Evolutionary conservation across 2,329 filamentous ascomycete species (phyloP).

Genomic region (Curvularia lunata): DNA sequence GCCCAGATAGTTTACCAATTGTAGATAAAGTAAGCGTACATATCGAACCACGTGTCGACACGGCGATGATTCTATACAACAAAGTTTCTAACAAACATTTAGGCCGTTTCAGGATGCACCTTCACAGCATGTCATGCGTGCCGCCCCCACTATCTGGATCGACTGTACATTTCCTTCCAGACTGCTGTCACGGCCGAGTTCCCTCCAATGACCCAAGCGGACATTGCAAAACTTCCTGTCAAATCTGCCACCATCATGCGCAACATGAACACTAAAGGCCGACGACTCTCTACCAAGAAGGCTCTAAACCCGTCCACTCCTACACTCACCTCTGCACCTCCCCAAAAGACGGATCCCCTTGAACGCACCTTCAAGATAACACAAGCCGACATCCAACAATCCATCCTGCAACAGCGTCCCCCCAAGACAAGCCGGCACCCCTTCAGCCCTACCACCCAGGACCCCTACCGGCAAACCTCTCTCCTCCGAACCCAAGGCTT

Average conservation of each 20-base stretch:
- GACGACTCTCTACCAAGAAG: conserved; percentile 13
- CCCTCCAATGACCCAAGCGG: conserved; percentile 40
- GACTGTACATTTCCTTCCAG: conserved; percentile 54
- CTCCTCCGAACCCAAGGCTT: conserved; percentile 35
- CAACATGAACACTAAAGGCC: conserved; percentile 36
- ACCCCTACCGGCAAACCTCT: conserved; percentile 21
- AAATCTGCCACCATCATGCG: conserved; percentile 46
- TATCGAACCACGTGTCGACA: neutral
- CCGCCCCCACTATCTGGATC: conserved; percentile 57
- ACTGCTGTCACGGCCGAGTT: conserved; percentile 50
- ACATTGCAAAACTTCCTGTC: conserved; percentile 43
- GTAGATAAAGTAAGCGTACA: conserved; percentile 23
- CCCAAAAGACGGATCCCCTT: conserved; percentile 30
- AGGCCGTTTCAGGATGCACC: conserved; percentile 42
- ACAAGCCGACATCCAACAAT: conserved; percentile 37
- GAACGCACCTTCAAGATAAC: conserved; percentile 41
- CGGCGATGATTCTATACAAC: neutral
- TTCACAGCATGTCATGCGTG: conserved; percentile 58
- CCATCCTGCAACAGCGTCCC: conserved; percentile 30
- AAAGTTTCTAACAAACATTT: conserved; percentile 7
- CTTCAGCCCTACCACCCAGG: conserved; percentile 26
- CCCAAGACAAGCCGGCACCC: conserved; percentile 36
- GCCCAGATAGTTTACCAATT: conserved; percentile 19
- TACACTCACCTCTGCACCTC: conserved; percentile 20
- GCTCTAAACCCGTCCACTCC: conserved; percentile 17